These are phyloP conservation scores for Phoma sp. DNA, from an alignment of 2,329 filamentous ascomycete genomes.

Conservation along the genomic window DNA sequence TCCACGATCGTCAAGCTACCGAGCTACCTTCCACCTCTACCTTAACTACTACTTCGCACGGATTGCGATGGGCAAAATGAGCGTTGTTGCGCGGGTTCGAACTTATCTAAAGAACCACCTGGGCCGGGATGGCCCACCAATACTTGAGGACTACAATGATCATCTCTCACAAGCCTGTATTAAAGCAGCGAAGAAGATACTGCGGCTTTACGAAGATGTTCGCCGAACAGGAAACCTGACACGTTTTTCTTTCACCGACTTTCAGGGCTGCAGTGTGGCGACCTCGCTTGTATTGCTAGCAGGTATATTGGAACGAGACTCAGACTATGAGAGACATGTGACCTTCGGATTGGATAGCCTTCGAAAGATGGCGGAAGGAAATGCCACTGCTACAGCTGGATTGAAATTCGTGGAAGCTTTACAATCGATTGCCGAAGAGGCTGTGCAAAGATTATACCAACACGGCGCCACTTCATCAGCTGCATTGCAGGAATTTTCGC, in stretches of 20 bases:
- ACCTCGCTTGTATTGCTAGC: conserved; percentile 6
- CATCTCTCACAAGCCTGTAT: conserved; percentile 3
- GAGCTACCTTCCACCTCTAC: conserved; percentile 8
- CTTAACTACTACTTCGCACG: conserved; percentile 9
- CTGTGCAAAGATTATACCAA: not conserved
- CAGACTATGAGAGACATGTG: conserved; percentile 7
- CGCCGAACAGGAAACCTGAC: conserved; percentile 9
- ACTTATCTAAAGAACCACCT: not conserved
- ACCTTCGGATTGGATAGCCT: conserved; percentile 4
- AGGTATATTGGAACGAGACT: conserved; percentile 3
- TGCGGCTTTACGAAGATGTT: conserved; percentile 10
- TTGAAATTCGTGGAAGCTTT: conserved; percentile 11
- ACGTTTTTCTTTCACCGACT: conserved; percentile 6
- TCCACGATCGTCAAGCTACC: conserved; percentile 4
- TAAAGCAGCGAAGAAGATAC: conserved; percentile 9
- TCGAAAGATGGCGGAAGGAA: conserved; percentile 9
- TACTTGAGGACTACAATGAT: not conserved
- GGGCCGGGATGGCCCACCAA: not conserved
- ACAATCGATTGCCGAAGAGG: conserved; percentile 7
- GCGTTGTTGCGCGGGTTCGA: conserved; percentile 1
- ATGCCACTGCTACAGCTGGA: conserved; percentile 4
- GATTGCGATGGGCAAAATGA: conserved; percentile 7
- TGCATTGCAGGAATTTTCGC: not conserved
- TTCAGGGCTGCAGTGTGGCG: conserved; percentile 9
- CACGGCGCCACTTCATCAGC: not conserved